phyloP scores from a whole-genome alignment of 2,329 filamentous ascomycete genomes.

The Karstenula rhodostoma region DNA sequence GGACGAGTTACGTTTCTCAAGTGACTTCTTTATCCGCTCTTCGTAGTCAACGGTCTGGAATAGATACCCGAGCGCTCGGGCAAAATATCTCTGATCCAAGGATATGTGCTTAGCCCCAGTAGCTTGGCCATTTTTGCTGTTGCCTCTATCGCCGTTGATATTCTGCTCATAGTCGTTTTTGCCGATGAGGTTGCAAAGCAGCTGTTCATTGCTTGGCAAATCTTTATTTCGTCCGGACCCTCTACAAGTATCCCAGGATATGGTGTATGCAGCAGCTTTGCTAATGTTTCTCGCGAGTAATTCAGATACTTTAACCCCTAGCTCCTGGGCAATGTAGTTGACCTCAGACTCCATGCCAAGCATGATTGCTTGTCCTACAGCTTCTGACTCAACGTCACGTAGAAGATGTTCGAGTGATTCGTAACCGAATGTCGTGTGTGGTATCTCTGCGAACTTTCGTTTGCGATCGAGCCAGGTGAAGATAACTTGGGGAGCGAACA shows the following conservation, averaged over 20 bases:
- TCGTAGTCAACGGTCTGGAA: slow-evolving; percentile 69
- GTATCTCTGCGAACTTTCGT: slow-evolving; percentile 66
- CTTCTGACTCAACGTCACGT: slow-evolving; percentile 75
- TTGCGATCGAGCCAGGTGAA: slow-evolving; percentile 86
- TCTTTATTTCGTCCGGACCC: slow-evolving; percentile 48
- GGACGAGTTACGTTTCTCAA: slow-evolving; percentile 69
- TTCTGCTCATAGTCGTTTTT: slow-evolving; percentile 66
- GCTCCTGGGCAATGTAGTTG: slow-evolving; percentile 64
- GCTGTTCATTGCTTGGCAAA: slow-evolving; percentile 67
- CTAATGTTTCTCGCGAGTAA: slow-evolving; percentile 72
- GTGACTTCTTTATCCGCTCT: slow-evolving; percentile 37
- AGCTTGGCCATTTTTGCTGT: not conserved
- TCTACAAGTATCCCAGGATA: slow-evolving; percentile 74
- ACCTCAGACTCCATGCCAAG: slow-evolving; percentile 73
- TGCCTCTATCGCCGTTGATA: not conserved
- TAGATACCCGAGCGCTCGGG: slow-evolving; percentile 77
- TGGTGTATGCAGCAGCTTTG: slow-evolving; percentile 82
- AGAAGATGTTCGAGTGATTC: slow-evolving; percentile 72
- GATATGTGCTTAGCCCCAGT: not conserved
- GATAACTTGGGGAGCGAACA: slow-evolving; percentile 88
- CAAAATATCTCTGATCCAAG: slow-evolving; percentile 73
- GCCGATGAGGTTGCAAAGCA: slow-evolving; percentile 74
- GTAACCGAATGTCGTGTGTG: slow-evolving; percentile 87
- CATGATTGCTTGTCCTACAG: slow-evolving; percentile 83
- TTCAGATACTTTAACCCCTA: slow-evolving; percentile 28